phyloP scores from a whole-genome alignment of 2,329 filamentous ascomycete species.

The Botryosphaeria dothidea region DNA sequence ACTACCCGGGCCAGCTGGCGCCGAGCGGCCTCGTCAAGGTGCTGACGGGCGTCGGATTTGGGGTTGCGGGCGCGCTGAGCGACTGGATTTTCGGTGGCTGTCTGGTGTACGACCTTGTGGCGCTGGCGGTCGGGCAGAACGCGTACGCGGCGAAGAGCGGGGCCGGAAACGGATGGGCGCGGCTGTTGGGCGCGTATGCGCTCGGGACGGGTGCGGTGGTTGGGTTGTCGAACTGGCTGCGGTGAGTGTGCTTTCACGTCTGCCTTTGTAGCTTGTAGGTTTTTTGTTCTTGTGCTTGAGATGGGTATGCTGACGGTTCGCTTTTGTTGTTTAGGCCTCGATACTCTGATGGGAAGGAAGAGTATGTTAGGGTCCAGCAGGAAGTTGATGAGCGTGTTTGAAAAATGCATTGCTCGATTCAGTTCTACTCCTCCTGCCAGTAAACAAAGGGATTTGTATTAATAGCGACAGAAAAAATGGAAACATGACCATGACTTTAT shows the following conservation, averaged over 20 bases:
- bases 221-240: constrained; percentile 52
- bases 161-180: constrained; percentile 46
- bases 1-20: constrained; percentile 48
- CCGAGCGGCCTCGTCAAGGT: constrained; percentile 52
- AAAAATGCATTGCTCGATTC: too few relatives aligned
- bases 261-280: not conserved
- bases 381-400: constrained; percentile 12
- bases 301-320: not conserved
- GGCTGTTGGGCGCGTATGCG: constrained; percentile 53
- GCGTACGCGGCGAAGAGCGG: constrained; percentile 29
- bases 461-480: too few relatives aligned
- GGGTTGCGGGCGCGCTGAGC: constrained; percentile 48
- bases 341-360: constrained; percentile 3
- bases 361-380: constrained; percentile 6
- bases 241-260: constrained; percentile 42
- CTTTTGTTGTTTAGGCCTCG: not conserved
- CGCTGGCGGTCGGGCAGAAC: constrained; percentile 55
- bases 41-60: constrained; percentile 57
- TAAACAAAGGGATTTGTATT: too few relatives aligned
- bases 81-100: constrained; percentile 64
- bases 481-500: too few relatives aligned
- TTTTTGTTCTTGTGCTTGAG: not conserved
- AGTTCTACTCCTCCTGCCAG: too few relatives aligned
- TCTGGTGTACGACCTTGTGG: constrained; percentile 60
- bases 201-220: constrained; percentile 56